Conservation (phyloP, 495 filamentous ascomycete species). For the Amorphotheca resinae region DNA sequence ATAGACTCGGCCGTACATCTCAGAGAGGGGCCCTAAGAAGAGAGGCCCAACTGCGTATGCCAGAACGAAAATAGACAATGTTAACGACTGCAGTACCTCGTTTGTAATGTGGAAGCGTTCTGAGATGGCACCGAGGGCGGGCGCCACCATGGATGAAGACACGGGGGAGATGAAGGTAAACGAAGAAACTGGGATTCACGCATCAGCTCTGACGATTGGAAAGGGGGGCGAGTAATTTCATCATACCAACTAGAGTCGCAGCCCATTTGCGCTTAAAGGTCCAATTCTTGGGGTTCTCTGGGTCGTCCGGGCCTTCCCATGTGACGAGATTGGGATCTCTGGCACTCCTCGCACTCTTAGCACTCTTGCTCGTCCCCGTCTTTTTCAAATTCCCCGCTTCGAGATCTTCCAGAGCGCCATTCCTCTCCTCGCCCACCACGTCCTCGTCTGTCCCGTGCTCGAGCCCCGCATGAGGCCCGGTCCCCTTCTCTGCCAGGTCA, state of each 20-base stretch:
- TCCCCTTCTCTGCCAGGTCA: constrained; percentile 4
- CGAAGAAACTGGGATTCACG: constrained; percentile 26
- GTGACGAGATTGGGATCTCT: constrained; percentile 33
- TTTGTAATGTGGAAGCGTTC: constrained; percentile 49
- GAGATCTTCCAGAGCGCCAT: constrained; percentile 12
- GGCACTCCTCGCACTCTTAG: constrained; percentile 1
- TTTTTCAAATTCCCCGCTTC: constrained; percentile 13
- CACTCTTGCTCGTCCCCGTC: constrained; percentile 4
- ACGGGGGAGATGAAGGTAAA: constrained; percentile 67
- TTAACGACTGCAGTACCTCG: constrained; percentile 43
- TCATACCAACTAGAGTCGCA: constrained; percentile 17
- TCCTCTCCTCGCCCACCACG: constrained; percentile 10
- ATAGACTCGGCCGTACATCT: constrained; percentile 51
- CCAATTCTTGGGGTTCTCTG: constrained; percentile 34
- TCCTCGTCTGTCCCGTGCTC: not conserved
- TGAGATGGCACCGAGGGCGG: constrained; percentile 44
- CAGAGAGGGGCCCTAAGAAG: constrained; percentile 49
- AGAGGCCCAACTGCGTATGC: constrained; percentile 57
- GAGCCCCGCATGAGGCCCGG: not conserved
- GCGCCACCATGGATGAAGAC: constrained; percentile 60
- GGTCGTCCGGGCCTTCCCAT: constrained; percentile 49
- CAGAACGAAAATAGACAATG: constrained; percentile 62
- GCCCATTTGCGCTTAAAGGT: constrained; percentile 29
- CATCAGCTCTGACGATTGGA: not conserved
- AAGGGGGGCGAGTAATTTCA: not conserved